phyloP scores from a whole-genome alignment of 1,284 basidiomycete genomes.

The Coniophora puteana region DNA sequence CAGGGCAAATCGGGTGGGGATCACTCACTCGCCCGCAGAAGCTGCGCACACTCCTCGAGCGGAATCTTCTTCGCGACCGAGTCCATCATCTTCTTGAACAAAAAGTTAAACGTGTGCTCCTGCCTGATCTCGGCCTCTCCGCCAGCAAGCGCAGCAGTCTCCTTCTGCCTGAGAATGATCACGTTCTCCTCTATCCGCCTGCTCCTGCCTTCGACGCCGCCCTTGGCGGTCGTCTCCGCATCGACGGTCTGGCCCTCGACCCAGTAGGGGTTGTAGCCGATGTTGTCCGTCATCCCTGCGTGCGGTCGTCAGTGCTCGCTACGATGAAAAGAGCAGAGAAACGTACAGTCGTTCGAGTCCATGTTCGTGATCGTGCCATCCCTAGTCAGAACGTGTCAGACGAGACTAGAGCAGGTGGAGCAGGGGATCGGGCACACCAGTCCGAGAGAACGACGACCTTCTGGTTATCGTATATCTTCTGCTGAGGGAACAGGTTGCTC shows the following conservation, averaged over 20 bases:
- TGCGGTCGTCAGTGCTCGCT: conserved; percentile 2
- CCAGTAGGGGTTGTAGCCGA: no score
- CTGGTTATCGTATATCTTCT: no score
- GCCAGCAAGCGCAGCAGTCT: conserved; percentile 81
- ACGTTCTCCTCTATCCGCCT: conserved; percentile 39
- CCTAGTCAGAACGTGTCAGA: no score
- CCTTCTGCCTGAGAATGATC: conserved; percentile 30
- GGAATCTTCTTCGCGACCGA: conserved; percentile 18
- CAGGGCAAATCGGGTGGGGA: not conserved
- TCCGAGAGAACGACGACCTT: no score
- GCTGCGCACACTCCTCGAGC: conserved; percentile 19
- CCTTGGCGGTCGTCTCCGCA: conserved; percentile 72
- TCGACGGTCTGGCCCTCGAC: conserved; percentile 64
- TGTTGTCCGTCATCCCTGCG: conserved; percentile 72
- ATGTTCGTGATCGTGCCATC: conserved; percentile 90
- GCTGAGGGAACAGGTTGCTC: no score
- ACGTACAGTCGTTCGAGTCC: conserved; percentile 88
- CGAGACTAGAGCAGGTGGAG: no score
- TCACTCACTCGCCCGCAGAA: conserved; percentile 19
- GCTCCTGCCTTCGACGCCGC: conserved; percentile 61
- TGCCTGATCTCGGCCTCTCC: conserved; percentile 61
- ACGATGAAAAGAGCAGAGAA: conserved; percentile 4
- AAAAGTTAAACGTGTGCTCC: conserved; percentile 33
- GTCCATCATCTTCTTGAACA: conserved; percentile 19
- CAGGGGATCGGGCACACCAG: no score